Evolutionary conservation across 2,329 filamentous ascomycete species (phyloP).

Genomic region (Macrophomina phaseolina): DNA sequence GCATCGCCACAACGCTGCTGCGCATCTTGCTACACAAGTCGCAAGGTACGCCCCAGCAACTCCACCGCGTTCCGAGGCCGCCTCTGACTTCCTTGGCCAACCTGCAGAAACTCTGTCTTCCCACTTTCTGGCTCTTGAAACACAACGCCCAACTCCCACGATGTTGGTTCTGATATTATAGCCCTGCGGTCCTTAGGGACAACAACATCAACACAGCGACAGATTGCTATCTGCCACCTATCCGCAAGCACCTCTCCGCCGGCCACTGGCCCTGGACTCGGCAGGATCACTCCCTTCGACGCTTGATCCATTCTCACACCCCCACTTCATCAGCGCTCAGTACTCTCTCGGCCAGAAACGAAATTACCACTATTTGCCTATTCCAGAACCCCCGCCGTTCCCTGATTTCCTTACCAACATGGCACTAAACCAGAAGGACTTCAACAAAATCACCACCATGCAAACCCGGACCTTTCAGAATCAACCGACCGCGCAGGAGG

Average conservation of each 20-base stretch:
- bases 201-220: slow-evolving; percentile 28
- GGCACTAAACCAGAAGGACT: slow-evolving; percentile 42
- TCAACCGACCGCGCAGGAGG: slow-evolving; percentile 34
- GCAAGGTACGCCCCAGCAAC: slow-evolving; percentile 36
- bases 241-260: background rate
- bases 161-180: slow-evolving; percentile 47
- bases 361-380: background rate
- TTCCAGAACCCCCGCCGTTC: background rate
- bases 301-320: background rate
- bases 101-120: slow-evolving; percentile 31
- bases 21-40: slow-evolving; percentile 40
- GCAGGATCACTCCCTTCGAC: background rate
- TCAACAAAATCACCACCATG: slow-evolving; percentile 34
- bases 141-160: slow-evolving; percentile 36
- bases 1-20: slow-evolving; percentile 41
- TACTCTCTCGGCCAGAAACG: background rate
- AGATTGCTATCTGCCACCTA: slow-evolving; percentile 21
- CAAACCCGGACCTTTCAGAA: slow-evolving; percentile 40
- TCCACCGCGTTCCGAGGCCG: slow-evolving; percentile 3
- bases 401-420: slow-evolving; percentile 32
- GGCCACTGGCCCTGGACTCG: slow-evolving; percentile 10
- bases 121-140: slow-evolving; percentile 34
- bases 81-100: slow-evolving; percentile 10
- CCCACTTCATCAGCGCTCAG: slow-evolving; percentile 1
- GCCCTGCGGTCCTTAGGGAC: slow-evolving; percentile 44